phyloP scores from a whole-genome alignment of 108 stramenopile genomes.

The Aureococcus anophagefferens region DNA sequence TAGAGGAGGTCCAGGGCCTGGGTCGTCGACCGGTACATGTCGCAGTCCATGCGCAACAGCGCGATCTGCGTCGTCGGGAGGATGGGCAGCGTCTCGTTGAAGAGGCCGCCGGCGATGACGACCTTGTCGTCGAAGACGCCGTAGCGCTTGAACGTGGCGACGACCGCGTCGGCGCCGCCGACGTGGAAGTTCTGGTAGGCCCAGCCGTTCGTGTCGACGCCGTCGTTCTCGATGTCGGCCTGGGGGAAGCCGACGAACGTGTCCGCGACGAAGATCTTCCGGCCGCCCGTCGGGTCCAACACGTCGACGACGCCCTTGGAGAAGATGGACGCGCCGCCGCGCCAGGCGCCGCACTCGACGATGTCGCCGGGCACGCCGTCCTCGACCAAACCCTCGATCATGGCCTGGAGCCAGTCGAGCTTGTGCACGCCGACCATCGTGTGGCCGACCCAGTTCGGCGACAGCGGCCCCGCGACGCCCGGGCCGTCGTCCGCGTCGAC shows the following conservation, averaged over 20 bases:
- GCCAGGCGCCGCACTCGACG: constrained; percentile 8
- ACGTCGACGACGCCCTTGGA: neutral
- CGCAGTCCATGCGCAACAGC: constrained; percentile 1
- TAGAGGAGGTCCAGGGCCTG: neutral
- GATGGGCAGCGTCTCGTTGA: constrained; percentile 6
- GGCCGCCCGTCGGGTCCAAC: neutral
- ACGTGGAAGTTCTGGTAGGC: neutral
- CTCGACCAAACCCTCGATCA: neutral
- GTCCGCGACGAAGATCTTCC: neutral
- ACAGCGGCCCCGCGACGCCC: neutral
- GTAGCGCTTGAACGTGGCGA: neutral
- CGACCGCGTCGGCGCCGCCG: neutral
- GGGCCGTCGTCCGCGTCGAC: neutral
- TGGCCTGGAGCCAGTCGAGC: neutral
- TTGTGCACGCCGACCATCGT: neutral
- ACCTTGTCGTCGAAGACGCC: neutral
- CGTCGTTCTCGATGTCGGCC: neutral
- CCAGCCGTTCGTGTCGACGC: neutral
- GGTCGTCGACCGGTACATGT: constrained; percentile 6
- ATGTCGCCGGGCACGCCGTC: neutral
- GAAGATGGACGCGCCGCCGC: neutral
- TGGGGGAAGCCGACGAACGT: constrained; percentile 2
- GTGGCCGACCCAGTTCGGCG: neutral
- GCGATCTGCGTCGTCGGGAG: neutral
- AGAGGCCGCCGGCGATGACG: neutral